Evolutionary conservation across 192 early-diverging fungal species (phyloP).

Genomic region (Neocallimastix lanati): DNA sequence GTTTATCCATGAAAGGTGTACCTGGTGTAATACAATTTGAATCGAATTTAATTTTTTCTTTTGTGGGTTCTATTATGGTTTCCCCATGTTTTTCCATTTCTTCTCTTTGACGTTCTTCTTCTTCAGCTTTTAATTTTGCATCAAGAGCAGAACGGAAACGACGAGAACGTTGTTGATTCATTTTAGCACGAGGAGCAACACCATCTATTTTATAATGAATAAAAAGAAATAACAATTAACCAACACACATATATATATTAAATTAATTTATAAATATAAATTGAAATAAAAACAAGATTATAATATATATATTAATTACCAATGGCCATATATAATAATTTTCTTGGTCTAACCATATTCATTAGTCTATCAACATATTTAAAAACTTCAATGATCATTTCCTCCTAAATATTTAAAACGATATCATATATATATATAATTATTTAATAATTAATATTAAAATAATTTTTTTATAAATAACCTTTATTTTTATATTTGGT

Average conservation of each 20-base stretch:
- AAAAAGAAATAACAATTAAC: no score
- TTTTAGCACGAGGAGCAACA: slow-evolving; percentile 94
- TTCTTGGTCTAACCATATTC: slow-evolving; percentile 76
- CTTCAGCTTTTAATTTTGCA: slow-evolving; percentile 34
- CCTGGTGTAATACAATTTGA: slow-evolving; percentile 36
- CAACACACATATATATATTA: no score
- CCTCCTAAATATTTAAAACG: no score
- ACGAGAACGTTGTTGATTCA: slow-evolving; percentile 96
- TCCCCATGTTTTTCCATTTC: slow-evolving; percentile 4
- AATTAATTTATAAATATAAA: no score
- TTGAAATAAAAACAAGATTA: no score
- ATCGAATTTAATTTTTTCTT: slow-evolving; percentile 27
- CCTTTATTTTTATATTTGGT: no score
- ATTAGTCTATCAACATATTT: slow-evolving; percentile 91
- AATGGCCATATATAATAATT: slow-evolving; percentile 94
- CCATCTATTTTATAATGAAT: no score
- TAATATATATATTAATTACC: no score
- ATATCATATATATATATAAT: no score
- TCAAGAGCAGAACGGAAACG: slow-evolving; percentile 92
- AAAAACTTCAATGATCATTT: slow-evolving; percentile 93
- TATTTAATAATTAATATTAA: no score
- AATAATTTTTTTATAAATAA: no score
- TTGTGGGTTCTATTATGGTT: slow-evolving; percentile 4
- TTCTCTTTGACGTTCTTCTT: slow-evolving; percentile 38
- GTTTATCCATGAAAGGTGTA: slow-evolving; percentile 4